Percentiles rank a stretch among this genome's conserved stretches.
These are phyloP conservation scores for Pyricularia sp. DNA, from an alignment of 2,329 filamentous ascomycete genomes.

Conservation along the genomic window DNA sequence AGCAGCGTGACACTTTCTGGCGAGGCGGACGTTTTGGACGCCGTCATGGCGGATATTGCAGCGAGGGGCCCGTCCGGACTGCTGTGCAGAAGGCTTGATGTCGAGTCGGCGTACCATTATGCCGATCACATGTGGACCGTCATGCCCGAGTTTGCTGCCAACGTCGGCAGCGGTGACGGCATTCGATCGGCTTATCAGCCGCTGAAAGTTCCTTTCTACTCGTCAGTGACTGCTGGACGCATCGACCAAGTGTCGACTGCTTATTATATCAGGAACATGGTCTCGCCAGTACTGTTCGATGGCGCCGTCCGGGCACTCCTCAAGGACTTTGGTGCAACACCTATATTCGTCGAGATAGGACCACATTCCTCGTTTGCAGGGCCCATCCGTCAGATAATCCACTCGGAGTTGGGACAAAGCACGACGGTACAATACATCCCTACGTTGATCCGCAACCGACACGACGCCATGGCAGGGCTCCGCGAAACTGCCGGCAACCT, in stretches of 20 bases:
- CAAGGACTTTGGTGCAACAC: not conserved
- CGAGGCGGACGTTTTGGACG: slow-evolving; percentile 2
- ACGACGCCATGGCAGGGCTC: slow-evolving; percentile 1
- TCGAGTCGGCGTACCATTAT: slow-evolving; percentile 8
- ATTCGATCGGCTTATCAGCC: not conserved
- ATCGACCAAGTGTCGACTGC: slow-evolving; percentile 7
- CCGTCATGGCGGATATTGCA: slow-evolving; percentile 6
- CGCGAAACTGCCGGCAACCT: slow-evolving; percentile 7
- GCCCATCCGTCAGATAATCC: slow-evolving; percentile 16
- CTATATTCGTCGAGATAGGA: slow-evolving; percentile 8
- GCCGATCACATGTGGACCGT: slow-evolving; percentile 5
- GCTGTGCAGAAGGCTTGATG: slow-evolving; percentile 6
- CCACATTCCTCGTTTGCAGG: slow-evolving; percentile 15
- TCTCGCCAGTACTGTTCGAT: slow-evolving; percentile 21
- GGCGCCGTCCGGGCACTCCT: slow-evolving; percentile 14
- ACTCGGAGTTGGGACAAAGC: not conserved
- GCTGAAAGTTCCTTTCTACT: slow-evolving; percentile 1
- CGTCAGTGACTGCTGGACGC: not conserved
- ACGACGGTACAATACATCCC: slow-evolving; percentile 4
- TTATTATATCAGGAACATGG: slow-evolving; percentile 25
- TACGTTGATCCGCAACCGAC: slow-evolving; percentile 5
- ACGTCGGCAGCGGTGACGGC: not conserved
- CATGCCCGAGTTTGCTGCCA: not conserved
- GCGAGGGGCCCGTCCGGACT: not conserved
- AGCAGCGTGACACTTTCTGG: slow-evolving; percentile 5